Evolutionary conservation across 306 rosid species (phyloP).

Genomic region (Trifolium pratense): DNA sequence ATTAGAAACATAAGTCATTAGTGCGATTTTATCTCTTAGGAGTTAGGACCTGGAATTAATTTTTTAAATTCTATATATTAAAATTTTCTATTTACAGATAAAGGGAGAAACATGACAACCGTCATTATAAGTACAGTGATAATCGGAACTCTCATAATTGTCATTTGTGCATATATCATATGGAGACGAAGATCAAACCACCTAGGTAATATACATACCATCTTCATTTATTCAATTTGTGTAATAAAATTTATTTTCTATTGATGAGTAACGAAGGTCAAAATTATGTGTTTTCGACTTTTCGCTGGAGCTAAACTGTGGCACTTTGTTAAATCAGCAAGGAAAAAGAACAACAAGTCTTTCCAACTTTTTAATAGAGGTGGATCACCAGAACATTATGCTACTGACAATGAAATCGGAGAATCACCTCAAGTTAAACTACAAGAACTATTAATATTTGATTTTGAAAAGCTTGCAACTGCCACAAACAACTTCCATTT

Average conservation of each 20-base stretch:
- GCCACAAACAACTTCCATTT: constrained; percentile 48
- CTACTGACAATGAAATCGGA: constrained; percentile 8
- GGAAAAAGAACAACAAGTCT: neutral
- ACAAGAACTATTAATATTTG: constrained; percentile 19
- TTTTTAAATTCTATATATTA: neutral
- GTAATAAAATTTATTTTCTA: neutral
- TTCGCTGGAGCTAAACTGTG: neutral
- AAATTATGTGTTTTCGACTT: neutral
- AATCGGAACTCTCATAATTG: constrained; percentile 20
- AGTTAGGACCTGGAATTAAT: neutral
- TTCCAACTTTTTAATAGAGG: neutral
- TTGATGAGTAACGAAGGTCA: neutral
- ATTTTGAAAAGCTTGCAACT: constrained; percentile 32
- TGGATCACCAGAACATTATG: neutral
- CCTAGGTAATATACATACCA: constrained; percentile 5
- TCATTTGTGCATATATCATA: constrained; percentile 30
- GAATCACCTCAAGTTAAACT: constrained; percentile 19
- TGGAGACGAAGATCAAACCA: constrained; percentile 23
- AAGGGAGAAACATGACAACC: neutral
- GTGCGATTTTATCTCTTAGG: neutral
- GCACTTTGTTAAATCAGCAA: neutral
- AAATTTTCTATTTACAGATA: neutral
- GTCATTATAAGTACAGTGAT: constrained; percentile 23
- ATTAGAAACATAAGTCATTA: neutral
- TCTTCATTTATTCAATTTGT: neutral